Base-by-base conservation (phyloP, 83 land plant genomes). In the Isoetes engelmannii region DNA sequence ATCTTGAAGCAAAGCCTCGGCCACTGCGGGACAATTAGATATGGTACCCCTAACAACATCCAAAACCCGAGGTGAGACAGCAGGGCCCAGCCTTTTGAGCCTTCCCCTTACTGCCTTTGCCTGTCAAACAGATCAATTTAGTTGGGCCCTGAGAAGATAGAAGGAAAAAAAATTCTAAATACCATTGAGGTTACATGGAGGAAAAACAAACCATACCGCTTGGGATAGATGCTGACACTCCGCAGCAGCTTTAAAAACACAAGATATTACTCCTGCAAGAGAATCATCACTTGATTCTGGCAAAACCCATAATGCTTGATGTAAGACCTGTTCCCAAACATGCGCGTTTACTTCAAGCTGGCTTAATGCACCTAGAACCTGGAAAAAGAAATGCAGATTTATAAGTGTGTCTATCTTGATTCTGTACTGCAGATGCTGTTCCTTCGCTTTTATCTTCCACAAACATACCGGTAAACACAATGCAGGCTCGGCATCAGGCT, bases 301-400 rank as follows among this genome's bases (percentile, higher is more conserved):
- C 60, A 94, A 58, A 17, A 88, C 69, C 28, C 79, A 79, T 50
- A 88, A 66, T 68, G 97, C 85, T 70, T 90, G 88, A 54, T 80
- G 72, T 44, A 90, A 66, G 59, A 86, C 78, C 46, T 74, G 86
- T 62, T 88, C 86, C 97, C 97, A 88, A 9, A 90, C 79, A 61
- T 90, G 89, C 70, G 75, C 83, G 66, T 84, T 80, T 69, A 87
- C 83, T 58, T 94, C 93, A 81, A 94, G 67, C 72, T 90, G 99
- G 72, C 90, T 77, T 54, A 94, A 80, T 57, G 90, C 96, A 65
- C 82, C 85, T 41, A 94, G 73, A 68, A 88, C 92, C 99, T 94
- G 83, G 15, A 55, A 78, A 51, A 51, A 3, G 15, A 51, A 51
- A n/a, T 3, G 54, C 54, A 10, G n/a, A 51, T 51, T 51, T 3